Evolutionary conservation across 306 rosid species (phyloP).

Genomic region (Fragaria iinumae): DNA sequence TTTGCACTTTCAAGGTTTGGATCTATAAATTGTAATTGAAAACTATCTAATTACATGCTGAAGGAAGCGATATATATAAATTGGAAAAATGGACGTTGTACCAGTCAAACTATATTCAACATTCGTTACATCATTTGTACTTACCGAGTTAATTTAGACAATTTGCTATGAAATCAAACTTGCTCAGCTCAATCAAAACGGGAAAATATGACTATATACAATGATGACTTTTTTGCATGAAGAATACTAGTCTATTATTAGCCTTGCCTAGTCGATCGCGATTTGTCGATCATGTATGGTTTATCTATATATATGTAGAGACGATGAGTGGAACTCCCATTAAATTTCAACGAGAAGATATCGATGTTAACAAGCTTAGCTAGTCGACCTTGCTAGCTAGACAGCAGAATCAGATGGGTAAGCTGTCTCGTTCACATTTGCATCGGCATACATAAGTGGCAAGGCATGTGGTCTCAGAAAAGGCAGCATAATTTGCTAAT

Average conservation of each 20-base stretch:
- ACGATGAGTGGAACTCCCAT: background rate
- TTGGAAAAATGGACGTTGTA: background rate
- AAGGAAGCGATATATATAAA: too few species aligned
- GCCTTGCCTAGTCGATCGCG: background rate
- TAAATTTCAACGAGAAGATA: background rate
- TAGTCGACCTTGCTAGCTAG: background rate
- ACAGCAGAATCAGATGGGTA: slow-evolving; percentile 27
- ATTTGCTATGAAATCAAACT: background rate
- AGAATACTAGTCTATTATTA: background rate
- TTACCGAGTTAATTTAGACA: background rate
- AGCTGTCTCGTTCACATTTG: slow-evolving; percentile 42
- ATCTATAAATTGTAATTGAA: too few species aligned
- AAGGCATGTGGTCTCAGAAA: slow-evolving; percentile 62
- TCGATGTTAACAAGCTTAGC: background rate
- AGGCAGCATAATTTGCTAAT: slow-evolving; percentile 47
- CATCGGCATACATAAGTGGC: slow-evolving; percentile 49
- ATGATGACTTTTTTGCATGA: background rate
- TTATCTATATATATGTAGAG: background rate
- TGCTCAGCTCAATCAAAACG: background rate
- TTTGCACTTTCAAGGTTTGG: too few species aligned
- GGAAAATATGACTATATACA: background rate
- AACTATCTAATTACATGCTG: too few species aligned
- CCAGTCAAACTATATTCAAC: background rate
- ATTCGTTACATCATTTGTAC: background rate
- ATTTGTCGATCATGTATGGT: background rate